Base-by-base conservation (phyloP, 139 green algal genomes). In the Pycnococcus provasolii region DNA sequence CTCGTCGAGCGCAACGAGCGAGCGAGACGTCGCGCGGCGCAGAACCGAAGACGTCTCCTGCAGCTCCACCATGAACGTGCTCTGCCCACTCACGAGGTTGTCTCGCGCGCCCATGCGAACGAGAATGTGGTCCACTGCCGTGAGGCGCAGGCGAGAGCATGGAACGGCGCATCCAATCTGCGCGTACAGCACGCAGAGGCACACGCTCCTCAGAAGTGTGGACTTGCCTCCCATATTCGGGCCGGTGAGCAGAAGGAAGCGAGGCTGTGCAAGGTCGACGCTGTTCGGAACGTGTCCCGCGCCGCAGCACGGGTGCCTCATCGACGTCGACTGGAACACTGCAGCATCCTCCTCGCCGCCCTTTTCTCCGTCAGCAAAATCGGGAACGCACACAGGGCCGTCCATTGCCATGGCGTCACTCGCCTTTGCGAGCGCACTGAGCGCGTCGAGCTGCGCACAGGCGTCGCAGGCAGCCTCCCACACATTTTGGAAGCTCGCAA, bases 201-300 rank as follows among this genome's bases (percentile, higher is more conserved):
- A 40, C 61, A 82, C 69, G 66, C 95, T 89, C 45, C 92, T 78
- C 72, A 98, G 81, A 53, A 96, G 79, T 3, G 92, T 97, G 66
- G 75, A 87, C 78, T 98, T 97, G 71, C 92, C 92, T 54, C 92
- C 93, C 93, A 98, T 99, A 82, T 99, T 99, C 60, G 93, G 91
- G 1, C 93, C 86, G 60, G 83, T 76, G n/a, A 85, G 62, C 40
- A 85, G 45, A 45, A 80, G 58, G 42, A 85, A 73, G 44, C 7
- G 48, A 11, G 77, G 47, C 4, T 62, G 11, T n/a, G 77, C 91
- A 26, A 99, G 79, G 13, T 64, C 39, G 2, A 95, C 79, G 75
- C 96, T 85, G 74, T 99, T 99, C 47, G 93, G 91, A 60, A 99
- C 91, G 83, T 97, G 72, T 7, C 75, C 77, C 9, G 62, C 64